Percentiles rank a stretch among this genome's conserved stretches.
These are phyloP conservation scores for Fusarium penzigii DNA, from an alignment of 2,329 filamentous ascomycete genomes.

Conservation along the genomic window DNA sequence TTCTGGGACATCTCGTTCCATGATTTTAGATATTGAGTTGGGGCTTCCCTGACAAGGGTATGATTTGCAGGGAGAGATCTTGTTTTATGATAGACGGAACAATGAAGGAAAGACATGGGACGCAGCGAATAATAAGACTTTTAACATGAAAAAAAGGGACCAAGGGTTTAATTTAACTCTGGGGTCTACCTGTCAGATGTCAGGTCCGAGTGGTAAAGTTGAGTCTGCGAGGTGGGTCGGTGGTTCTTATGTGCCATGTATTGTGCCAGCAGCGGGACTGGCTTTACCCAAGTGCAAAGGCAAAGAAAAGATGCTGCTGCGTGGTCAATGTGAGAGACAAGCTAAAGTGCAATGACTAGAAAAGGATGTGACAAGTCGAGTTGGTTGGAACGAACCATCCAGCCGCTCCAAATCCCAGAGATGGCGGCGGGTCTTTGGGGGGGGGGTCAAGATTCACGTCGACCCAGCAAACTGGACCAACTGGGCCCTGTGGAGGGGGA, in stretches of 20 bases:
- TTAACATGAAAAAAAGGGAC: slow-evolving; percentile 6
- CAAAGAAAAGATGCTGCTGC: too few species aligned
- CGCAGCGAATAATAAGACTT: slow-evolving; percentile 2
- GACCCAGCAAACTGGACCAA: slow-evolving; percentile 13
- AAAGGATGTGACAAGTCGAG: slow-evolving; percentile 4
- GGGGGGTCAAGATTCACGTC: not conserved
- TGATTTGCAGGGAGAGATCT: slow-evolving; percentile 11
- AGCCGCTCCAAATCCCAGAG: slow-evolving; percentile 11
- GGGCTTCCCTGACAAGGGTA: slow-evolving; percentile 5
- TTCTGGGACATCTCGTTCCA: slow-evolving; percentile 27
- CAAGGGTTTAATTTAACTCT: slow-evolving; percentile 1
- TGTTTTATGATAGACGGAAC: slow-evolving; percentile 1
- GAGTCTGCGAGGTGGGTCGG: not conserved
- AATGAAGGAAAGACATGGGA: slow-evolving; percentile 22
- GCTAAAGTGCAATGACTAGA: not conserved
- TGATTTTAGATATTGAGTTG: slow-evolving; percentile 13
- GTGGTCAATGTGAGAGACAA: too few species aligned
- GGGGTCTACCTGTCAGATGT: not conserved
- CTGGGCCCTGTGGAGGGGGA: slow-evolving; percentile 25
- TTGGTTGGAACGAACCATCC: not conserved
- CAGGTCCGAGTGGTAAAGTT: not conserved
- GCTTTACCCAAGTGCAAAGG: too few species aligned
- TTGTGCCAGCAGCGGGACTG: too few species aligned
- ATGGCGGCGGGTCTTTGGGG: not conserved
- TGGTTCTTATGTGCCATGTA: not conserved